These are phyloP conservation scores for Chytriomyces confervae DNA, from an alignment of 192 early-diverging fungal species.

Conservation along the genomic window DNA sequence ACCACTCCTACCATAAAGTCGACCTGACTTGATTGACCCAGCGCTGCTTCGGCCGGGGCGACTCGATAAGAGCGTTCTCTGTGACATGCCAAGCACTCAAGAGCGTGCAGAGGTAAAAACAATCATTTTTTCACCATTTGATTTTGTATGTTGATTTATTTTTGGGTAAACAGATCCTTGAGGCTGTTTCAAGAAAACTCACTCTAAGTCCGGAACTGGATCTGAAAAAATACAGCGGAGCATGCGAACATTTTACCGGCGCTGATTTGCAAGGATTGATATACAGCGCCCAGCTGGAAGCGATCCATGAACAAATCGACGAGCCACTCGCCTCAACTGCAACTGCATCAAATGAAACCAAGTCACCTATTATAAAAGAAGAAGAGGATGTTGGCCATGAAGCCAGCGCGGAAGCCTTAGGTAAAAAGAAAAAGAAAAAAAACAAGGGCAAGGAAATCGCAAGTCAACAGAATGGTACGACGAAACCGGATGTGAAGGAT, in stretches of 20 bases:
- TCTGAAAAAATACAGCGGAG: conserved; percentile 63
- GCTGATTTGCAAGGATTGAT: conserved; percentile 95
- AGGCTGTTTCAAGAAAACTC: conserved; percentile 75
- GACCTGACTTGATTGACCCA: conserved; percentile 85
- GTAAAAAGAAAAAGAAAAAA: neutral
- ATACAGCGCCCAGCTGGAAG: conserved; percentile 90
- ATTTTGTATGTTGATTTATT: conserved; percentile 17
- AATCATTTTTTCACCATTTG: conserved; percentile 23
- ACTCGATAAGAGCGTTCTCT: conserved; percentile 82
- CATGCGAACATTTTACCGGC: conserved; percentile 80
- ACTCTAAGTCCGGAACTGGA: conserved; percentile 66
- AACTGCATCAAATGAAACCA: conserved; percentile 21
- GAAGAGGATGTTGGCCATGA: neutral
- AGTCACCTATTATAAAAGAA: neutral
- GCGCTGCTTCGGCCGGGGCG: conserved; percentile 87
- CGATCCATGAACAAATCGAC: conserved; percentile 78
- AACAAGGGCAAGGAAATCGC: conserved; percentile 18
- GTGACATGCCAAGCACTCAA: conserved; percentile 74
- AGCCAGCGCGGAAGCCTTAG: neutral
- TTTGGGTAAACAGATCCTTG: conserved; percentile 66
- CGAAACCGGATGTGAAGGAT: neutral
- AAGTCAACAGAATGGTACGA: neutral
- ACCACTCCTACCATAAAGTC: conserved; percentile 71
- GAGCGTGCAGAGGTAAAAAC: conserved; percentile 73
- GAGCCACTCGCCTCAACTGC: conserved; percentile 14